phyloP scores from a whole-genome alignment of 148 eudicot species.

The Gaultheria prostrata region DNA sequence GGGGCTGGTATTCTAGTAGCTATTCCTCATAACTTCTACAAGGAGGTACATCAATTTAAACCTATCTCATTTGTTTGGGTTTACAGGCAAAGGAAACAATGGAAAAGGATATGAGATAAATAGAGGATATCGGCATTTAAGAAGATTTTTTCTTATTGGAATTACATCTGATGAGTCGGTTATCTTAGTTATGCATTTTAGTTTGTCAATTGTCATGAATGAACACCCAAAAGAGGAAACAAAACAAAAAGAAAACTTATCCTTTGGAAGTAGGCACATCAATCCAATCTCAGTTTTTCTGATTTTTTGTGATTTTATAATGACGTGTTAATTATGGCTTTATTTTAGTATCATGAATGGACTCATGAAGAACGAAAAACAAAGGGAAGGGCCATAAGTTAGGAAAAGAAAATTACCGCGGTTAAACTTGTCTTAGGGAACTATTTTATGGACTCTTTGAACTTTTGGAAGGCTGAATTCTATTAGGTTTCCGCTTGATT shows the following conservation, averaged over 20 bases:
- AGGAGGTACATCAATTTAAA: constrained; percentile 45
- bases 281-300: not conserved
- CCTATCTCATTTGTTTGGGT: not conserved
- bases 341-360: not conserved
- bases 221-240: not conserved
- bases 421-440: not conserved
- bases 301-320: not conserved
- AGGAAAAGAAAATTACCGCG: not conserved
- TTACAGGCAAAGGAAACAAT: not conserved
- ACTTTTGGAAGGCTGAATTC: not conserved
- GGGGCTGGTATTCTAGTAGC: constrained; percentile 98
- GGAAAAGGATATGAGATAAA: not conserved
- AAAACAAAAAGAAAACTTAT: not conserved
- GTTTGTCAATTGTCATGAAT: not conserved
- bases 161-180: not conserved
- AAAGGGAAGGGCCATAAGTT: not conserved
- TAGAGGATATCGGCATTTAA: not conserved
- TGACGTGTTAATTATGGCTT: not conserved
- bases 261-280: not conserved
- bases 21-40: constrained; percentile 84
- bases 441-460: not conserved
- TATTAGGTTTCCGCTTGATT: not conserved
- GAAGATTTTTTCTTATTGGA: not conserved
- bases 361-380: not conserved
- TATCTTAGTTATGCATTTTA: not conserved